phyloP scores from a whole-genome alignment of 805 yeast genomes.

The Lipomyces japonicus region DNA sequence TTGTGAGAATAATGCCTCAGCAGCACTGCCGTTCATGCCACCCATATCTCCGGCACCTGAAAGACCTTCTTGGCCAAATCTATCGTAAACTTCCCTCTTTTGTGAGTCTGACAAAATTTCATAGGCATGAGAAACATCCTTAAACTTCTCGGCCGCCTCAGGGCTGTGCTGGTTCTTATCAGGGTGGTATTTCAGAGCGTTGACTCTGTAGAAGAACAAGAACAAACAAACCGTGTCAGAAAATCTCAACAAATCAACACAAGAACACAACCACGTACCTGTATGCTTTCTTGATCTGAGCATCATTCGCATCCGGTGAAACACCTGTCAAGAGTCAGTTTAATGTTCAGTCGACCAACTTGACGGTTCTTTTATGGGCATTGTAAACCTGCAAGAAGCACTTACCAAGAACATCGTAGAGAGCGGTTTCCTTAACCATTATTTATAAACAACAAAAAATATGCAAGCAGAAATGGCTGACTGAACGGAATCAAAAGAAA shows the following conservation, averaged over 20 bases:
- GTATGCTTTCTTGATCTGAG: conserved; percentile 73
- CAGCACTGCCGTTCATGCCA: conserved; percentile 63
- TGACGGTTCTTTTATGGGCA: too few relatives aligned
- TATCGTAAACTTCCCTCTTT: conserved; percentile 85
- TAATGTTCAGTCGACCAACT: too few relatives aligned
- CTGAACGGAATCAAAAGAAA: not conserved
- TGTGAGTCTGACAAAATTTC: conserved; percentile 84
- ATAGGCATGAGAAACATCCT: conserved; percentile 78
- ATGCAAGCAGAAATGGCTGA: not conserved
- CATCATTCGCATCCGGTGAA: conserved; percentile 48
- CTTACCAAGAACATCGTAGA: conserved; percentile 59
- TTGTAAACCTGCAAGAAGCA: conserved; percentile 1
- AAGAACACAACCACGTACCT: conserved; percentile 26
- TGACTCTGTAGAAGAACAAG: conserved; percentile 43
- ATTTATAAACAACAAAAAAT: not conserved
- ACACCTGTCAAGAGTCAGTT: conserved; percentile 44
- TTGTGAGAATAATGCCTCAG: conserved; percentile 72
- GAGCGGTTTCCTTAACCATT: conserved; percentile 68
- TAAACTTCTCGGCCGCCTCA: conserved; percentile 95
- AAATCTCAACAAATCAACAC: not conserved
- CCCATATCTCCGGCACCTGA: conserved; percentile 72
- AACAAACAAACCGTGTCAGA: not conserved
- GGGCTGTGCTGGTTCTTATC: conserved; percentile 64
- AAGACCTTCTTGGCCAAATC: conserved; percentile 89
- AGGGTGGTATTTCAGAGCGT: conserved; percentile 77